These are phyloP conservation scores for Delonix regia DNA, from an alignment of 306 rosid species.

Conservation along the genomic window DNA sequence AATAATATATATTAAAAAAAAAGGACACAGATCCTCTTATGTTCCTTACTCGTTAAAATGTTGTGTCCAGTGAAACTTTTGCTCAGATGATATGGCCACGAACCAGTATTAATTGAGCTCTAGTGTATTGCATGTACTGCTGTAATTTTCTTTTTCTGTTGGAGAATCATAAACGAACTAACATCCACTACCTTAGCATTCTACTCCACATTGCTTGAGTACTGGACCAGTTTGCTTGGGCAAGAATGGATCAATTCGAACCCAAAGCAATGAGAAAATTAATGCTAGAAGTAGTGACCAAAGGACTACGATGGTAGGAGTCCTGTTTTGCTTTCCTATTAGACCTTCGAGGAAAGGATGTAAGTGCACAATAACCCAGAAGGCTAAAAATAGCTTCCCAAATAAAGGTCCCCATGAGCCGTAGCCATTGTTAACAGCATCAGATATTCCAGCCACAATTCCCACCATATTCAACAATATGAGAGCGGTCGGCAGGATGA, in stretches of 20 bases:
- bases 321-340: slow-evolving; percentile 92
- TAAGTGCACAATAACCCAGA: slow-evolving; percentile 92
- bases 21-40: too few species aligned
- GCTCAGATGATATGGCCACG: too few species aligned
- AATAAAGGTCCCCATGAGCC: slow-evolving; percentile 89
- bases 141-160: too few species aligned
- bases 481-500: slow-evolving; percentile 90
- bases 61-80: too few species aligned
- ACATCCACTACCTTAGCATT: slow-evolving; percentile 53
- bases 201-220: slow-evolving; percentile 89
- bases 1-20: too few species aligned
- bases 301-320: slow-evolving; percentile 84
- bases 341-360: slow-evolving; percentile 97
- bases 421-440: slow-evolving; percentile 88
- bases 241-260: slow-evolving; percentile 85
- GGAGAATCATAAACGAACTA: background rate
- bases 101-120: too few species aligned
- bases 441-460: slow-evolving; percentile 94
- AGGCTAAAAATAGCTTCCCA: slow-evolving; percentile 86
- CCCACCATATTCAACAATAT: slow-evolving; percentile 89
- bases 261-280: slow-evolving; percentile 92
- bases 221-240: slow-evolving; percentile 84
- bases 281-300: slow-evolving; percentile 84
- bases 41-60: too few species aligned
- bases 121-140: too few species aligned